phyloP scores from a whole-genome alignment of 495 filamentous ascomycete species.

The Eremomyces bilateralis region DNA sequence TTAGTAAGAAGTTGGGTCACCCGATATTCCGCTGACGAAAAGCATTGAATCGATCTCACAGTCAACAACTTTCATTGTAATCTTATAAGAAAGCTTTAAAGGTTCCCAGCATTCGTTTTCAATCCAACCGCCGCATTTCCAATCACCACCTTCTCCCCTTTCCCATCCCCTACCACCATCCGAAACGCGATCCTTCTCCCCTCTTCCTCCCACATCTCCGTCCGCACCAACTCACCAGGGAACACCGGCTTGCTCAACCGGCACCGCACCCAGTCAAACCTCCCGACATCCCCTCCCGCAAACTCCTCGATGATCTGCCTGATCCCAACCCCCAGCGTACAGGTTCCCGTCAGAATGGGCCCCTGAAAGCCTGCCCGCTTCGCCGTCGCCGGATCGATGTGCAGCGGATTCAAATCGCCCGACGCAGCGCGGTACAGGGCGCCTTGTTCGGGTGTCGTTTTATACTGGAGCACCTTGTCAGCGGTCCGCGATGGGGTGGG shows the following conservation, averaged over 20 bases:
- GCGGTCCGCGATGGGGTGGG: conserved; percentile 53
- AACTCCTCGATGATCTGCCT: conserved; percentile 32
- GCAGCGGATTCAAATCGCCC: conserved; percentile 83
- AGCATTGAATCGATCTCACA: too few relatives aligned
- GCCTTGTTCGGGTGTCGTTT: conserved; percentile 82
- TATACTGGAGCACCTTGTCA: conserved; percentile 72
- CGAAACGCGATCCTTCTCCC: conserved; percentile 35
- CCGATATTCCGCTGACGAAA: too few relatives aligned
- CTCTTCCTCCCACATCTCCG: conserved; percentile 98
- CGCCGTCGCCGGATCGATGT: conserved; percentile 86
- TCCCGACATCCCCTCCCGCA: neutral
- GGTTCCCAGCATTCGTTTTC: too few relatives aligned
- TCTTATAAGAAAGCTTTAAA: too few relatives aligned
- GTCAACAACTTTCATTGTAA: too few relatives aligned
- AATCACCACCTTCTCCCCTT: neutral
- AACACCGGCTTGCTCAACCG: conserved; percentile 72
- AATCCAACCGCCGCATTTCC: neutral
- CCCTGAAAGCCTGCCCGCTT: conserved; percentile 90
- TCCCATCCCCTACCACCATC: neutral
- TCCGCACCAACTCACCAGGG: conserved; percentile 81
- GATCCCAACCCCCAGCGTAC: conserved; percentile 76
- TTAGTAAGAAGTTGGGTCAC: too few relatives aligned
- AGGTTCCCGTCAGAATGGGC: conserved; percentile 87
- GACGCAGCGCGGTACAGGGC: conserved; percentile 67
- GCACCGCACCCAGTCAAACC: neutral